Evolutionary conservation across 2,329 filamentous ascomycete genomes (phyloP), one percentile per base, ranked within the genome.

Genomic region (Penicillium sp.): DNA sequence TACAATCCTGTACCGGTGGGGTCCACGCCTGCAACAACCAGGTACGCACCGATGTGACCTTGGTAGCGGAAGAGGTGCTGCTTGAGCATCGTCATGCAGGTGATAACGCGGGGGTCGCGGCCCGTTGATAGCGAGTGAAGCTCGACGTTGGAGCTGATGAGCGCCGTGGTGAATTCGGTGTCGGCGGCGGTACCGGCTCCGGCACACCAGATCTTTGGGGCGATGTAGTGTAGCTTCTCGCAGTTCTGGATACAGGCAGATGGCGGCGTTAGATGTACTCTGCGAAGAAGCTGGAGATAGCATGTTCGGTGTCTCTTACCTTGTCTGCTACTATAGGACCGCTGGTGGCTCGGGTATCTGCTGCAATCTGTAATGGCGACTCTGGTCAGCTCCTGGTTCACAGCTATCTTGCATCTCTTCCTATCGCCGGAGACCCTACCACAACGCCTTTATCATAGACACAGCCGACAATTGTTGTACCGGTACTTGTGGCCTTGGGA

Each of bases 241-340:
- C 93, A 97, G 82, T 99, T 99, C 89, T 83, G 63, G 5, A 40
- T 19, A 35, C 13, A 19, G 22, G 37, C 8, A 22, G 22, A 36
- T n/a, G 43, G 54, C 25, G 56, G 53, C 11, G 41, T 59, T 19
- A 59, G 53, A 28, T 13, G 8, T 3, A 13, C 14, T 27, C 16
- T 8, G 13, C 25, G 11, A 46, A 10, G 4, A 14, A 18, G 10
- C 4, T 14, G 10, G 1, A 19, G 9, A 28, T 4, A 2, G 2
- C 29, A 9, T 14, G 16, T 22, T 39, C 3, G 16, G 14, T n/a
- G 42, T 41, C 9, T 55, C 67, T 49, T 72, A 83, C 83, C 80
- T 99, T 99, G 83, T 99, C 93, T 74, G 95, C 95, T 63, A 99
- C 93, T 75, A 99, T 99, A 61, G 93, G 91, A 30, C 93, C 93